Percentiles rank a stretch among this genome's conserved stretches.
Conservation (phyloP, 371 early-diverging fungal species). For the Actinomortierella ambigua region DNA sequence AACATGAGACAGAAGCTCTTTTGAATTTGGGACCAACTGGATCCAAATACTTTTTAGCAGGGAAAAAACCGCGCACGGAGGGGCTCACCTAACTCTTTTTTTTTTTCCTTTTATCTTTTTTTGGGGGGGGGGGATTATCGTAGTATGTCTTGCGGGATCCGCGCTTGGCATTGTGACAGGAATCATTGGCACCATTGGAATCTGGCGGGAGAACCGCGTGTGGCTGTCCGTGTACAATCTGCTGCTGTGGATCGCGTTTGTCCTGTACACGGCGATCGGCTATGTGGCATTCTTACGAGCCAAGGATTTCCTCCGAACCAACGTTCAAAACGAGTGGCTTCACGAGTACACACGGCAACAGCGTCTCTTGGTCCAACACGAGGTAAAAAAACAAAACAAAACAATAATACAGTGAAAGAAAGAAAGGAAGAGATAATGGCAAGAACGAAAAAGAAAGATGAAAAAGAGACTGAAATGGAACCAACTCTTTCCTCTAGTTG, state of each 20-base stretch:
- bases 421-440: too few relatives aligned
- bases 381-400: conserved; percentile 10
- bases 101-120: not conserved
- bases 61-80: too few relatives aligned
- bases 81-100: not conserved
- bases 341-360: conserved; percentile 27
- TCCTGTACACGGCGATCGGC: conserved; percentile 58
- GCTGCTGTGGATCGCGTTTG: conserved; percentile 61
- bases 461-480: not conserved
- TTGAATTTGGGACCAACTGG: too few relatives aligned
- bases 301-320: conserved; percentile 27
- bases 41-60: too few relatives aligned
- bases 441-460: too few relatives aligned
- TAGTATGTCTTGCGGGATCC: conserved; percentile 29
- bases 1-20: too few relatives aligned
- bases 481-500: not conserved
- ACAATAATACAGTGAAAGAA: too few relatives aligned
- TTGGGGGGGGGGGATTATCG: too few relatives aligned
- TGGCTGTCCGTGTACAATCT: conserved; percentile 56
- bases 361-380: conserved; percentile 34
- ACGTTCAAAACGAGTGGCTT: conserved; percentile 31
- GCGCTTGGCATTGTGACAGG: conserved; percentile 22
- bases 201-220: conserved; percentile 58
- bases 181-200: conserved; percentile 56
- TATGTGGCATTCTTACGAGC: conserved; percentile 57